Base-by-base conservation (phyloP, 2,329 filamentous ascomycete species). In the Botrytis deweyae region DNA sequence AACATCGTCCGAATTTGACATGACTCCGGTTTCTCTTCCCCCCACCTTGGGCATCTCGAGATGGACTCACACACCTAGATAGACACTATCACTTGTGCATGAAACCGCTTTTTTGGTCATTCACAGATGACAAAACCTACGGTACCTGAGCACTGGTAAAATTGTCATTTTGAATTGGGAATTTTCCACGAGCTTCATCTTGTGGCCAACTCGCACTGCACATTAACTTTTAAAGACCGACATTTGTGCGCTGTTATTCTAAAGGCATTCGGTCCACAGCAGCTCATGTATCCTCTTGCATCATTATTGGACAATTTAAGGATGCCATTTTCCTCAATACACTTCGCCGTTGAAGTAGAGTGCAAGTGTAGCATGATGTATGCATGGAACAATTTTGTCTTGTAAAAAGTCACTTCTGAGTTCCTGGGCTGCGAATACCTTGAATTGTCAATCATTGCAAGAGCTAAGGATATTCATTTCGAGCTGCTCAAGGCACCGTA, bases 351-450 rank as follows among this genome's bases (percentile, higher is more conserved):
- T 33, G 29, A 68, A 58, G 66, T 36, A 42, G 58, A 33, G 66
- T n/a, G 55, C 66, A 58, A 58, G 66, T 58, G 66, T 68, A 55
- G 65, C 25, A 40, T 55, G 46, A 67, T 67, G 38, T 67, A 40
- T 67, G 65, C 46, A 40, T 40, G 65, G 36, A 22, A 25, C 65
- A 9, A 36, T 55, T 40, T 40, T 55, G 36, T 58, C 36, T 55
- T 58, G 36, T 20, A 38, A 58, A 40, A 68, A 14, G 29, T 33
- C 63, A 49, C 63, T 55, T 55, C 52, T 14, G 20, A 62, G 22
- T 40, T 40, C 16, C 33, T 29, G 36, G 20, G 36, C 46, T 29
- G 25, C 29, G 46, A 36, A 55, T 40, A 29, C 25, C 18, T 68
- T 58, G n/a, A 68, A 40, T 29, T n/a, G 25, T 25, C 46, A 68